A percentile compares a stretch with the other conserved stretches of the same genome.
Evolutionary conservation across 495 filamentous ascomycete species (phyloP).

Genomic region (Copromyces sp.): DNA sequence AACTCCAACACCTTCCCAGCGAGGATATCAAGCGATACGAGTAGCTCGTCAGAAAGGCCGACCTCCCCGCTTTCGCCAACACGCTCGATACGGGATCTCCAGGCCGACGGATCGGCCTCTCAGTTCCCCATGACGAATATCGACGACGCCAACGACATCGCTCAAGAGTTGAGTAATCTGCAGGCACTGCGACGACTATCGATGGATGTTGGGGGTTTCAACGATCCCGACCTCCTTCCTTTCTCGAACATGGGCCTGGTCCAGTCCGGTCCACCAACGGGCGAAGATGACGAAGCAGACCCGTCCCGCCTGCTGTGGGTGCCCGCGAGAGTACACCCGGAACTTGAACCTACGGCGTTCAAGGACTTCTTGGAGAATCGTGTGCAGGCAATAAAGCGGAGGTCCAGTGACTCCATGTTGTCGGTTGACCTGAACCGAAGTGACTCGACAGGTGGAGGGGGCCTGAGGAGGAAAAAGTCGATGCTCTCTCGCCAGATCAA

Average conservation of each 20-base stretch:
- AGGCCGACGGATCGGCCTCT: constrained; percentile 55
- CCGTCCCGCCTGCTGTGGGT: constrained; percentile 90
- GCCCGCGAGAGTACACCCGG: constrained; percentile 85
- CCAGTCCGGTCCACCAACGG: constrained; percentile 64
- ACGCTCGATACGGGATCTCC: constrained; percentile 45
- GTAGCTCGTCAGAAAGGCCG: constrained; percentile 40
- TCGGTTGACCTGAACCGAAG: constrained; percentile 53
- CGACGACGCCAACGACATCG: constrained; percentile 84
- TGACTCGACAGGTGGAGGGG: constrained; percentile 37
- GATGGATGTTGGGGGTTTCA: constrained; percentile 89
- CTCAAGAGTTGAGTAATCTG: constrained; percentile 89
- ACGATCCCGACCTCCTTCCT: constrained; percentile 84
- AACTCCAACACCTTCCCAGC: constrained; percentile 31
- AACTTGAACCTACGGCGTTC: constrained; percentile 92
- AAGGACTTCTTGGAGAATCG: constrained; percentile 92
- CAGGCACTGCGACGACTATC: constrained; percentile 95
- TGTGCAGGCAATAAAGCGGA: constrained; percentile 76
- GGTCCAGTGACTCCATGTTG: constrained; percentile 63
- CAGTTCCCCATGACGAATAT: constrained; percentile 85
- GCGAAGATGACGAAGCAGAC: constrained; percentile 76
- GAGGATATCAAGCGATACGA: constrained; percentile 35
- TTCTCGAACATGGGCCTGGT: constrained; percentile 53
- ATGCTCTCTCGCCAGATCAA: constrained; percentile 93
- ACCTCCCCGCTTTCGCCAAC: constrained; percentile 47
- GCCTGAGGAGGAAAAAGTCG: constrained; percentile 80